Base-by-base conservation (phyloP, 2,329 filamentous ascomycete genomes). In the Alternaria panax region DNA sequence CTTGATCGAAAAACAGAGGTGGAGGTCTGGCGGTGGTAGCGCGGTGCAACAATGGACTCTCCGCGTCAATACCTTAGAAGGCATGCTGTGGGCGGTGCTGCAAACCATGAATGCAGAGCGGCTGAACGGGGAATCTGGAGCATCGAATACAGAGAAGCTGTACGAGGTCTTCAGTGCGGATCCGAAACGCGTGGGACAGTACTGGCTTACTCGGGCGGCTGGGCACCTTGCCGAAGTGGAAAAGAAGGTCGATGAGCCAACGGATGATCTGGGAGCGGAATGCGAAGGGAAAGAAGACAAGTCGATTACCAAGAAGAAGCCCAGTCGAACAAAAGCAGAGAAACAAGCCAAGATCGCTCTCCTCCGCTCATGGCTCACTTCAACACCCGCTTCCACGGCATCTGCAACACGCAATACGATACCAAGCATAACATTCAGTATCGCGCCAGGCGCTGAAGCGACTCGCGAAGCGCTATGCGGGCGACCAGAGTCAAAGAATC, bases 11-110 rank as follows among this genome's bases (percentile, higher is more conserved):
- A 81, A 86, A 1, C 87, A 89, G 65, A 82, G 87, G 11, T 88
- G 81, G 73, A 88, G 92, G 3, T 88, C 87, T 2, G 84, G 83
- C n/a, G 86, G 90, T 8, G 83, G 80, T 0, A 79, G 86, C 0
- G 85, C 87, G 0, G 87, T 96, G 1, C 86, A 88, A 60, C 91
- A 96, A 77, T 96, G 92, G 92, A 94, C 92, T 3, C 75, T 95
- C 40, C 83, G 91, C 1, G 92, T 96, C 8, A 94, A 94, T 66
- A 89, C 90, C 69, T 84, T 96, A 22, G 92, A 96, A 75, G 87
- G 88, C 4, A 95, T 95, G 88, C 78, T 96, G 0, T 90, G 93
- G 81, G 89, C 90, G 8, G 83, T 88, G 12, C 76, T 36, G 81
- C 51, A 65, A 36, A 66, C 63, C 8, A 42, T 56, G 8, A 40